Conservation (phyloP, 225 moss, liverwort and hornwort species). For the Sphagnum tenellum region DNA sequence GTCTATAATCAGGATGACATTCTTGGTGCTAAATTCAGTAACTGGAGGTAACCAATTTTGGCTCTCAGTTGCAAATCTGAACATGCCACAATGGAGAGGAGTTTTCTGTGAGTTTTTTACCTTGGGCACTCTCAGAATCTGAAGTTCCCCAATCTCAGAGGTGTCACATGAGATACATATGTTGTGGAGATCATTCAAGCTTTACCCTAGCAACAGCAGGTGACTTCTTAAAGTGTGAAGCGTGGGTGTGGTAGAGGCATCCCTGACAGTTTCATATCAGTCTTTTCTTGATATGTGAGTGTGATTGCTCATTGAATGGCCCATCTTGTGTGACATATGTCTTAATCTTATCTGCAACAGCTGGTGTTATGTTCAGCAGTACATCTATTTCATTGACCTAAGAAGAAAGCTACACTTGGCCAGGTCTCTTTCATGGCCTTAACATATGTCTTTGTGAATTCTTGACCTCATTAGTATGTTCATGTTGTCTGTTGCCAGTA, state of each 20-base stretch:
- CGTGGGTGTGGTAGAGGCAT: too few species aligned
- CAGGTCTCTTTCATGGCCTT: slow-evolving; percentile 36
- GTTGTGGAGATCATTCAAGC: slow-evolving; percentile 81
- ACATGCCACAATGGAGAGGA: too few species aligned
- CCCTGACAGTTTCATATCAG: too few species aligned
- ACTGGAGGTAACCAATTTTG: slow-evolving; percentile 35
- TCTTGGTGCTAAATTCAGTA: slow-evolving; percentile 58
- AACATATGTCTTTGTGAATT: too few species aligned
- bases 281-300: too few species aligned
- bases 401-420: slow-evolving; percentile 76
- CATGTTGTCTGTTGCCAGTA: too few species aligned
- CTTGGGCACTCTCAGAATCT: background rate
- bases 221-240: slow-evolving; percentile 6
- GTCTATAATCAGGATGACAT: slow-evolving; percentile 85
- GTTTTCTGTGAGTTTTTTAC: too few species aligned
- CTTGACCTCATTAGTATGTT: too few species aligned
- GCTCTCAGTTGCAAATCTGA: background rate
- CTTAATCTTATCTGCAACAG: slow-evolving; percentile 20
- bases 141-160: too few species aligned
- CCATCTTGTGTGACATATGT: too few species aligned
- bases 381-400: slow-evolving; percentile 64
- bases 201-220: slow-evolving; percentile 91
- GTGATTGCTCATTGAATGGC: too few species aligned
- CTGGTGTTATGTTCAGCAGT: slow-evolving; percentile 93
- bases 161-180: slow-evolving; percentile 55